Percentiles rank a stretch among this genome's conserved stretches.
These are phyloP conservation scores for Zopfia rhizophila DNA, from an alignment of 2,329 filamentous ascomycete genomes.

Conservation along the genomic window DNA sequence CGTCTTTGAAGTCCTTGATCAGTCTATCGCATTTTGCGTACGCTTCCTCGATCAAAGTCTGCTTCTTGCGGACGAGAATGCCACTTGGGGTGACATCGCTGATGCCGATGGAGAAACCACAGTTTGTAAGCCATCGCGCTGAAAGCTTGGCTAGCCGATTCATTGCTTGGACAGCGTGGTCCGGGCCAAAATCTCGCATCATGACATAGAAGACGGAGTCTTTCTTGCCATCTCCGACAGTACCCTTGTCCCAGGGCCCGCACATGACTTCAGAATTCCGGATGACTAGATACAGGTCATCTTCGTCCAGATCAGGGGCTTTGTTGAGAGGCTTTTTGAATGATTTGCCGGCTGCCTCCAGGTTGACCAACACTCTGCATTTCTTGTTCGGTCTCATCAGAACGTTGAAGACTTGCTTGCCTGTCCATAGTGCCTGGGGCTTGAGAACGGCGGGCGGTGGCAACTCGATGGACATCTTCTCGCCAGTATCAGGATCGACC, in stretches of 20 bases:
- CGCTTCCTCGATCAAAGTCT: constrained; percentile 77
- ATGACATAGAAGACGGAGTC: constrained; percentile 98
- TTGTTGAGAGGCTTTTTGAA: constrained; percentile 73
- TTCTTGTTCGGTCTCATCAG: constrained; percentile 88
- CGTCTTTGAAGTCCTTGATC: constrained; percentile 81
- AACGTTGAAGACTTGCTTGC: constrained; percentile 95
- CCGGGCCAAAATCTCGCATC: constrained; percentile 91
- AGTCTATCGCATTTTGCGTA: constrained; percentile 85
- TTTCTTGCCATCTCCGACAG: constrained; percentile 96
- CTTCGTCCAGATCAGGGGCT: constrained; percentile 78
- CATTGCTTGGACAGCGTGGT: constrained; percentile 90
- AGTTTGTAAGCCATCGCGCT: constrained; percentile 86
- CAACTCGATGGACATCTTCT: constrained; percentile 76
- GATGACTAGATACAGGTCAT: constrained; percentile 88
- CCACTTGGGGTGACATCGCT: constrained; percentile 90
- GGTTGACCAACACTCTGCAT: constrained; percentile 85
- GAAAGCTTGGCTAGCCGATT: constrained; percentile 92
- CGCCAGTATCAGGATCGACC: constrained; percentile 57
- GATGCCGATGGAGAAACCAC: constrained; percentile 95
- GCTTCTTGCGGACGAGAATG: constrained; percentile 76
- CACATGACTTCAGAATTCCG: constrained; percentile 98
- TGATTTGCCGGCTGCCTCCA: constrained; percentile 91
- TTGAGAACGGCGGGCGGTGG: constrained; percentile 89
- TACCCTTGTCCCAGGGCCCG: constrained; percentile 96
- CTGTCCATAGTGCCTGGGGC: constrained; percentile 90